Evolutionary conservation across 129 eudicot genomes (phyloP).

Genomic region (Pulicaria dysenterica): DNA sequence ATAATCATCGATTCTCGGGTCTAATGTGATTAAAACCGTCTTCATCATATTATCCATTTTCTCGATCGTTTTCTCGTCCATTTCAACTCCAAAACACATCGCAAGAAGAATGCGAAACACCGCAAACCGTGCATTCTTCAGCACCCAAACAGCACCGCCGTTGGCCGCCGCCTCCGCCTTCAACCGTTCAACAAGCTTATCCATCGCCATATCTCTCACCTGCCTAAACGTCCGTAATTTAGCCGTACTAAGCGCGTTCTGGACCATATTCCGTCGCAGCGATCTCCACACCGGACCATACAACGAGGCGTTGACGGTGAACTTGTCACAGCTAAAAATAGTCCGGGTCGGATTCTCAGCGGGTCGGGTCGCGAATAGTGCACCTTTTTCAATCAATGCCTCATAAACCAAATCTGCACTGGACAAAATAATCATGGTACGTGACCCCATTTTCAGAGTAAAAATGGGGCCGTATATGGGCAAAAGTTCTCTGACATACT

Average conservation of each 20-base stretch:
- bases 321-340: conserved; percentile 71
- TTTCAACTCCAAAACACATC: conserved; percentile 81
- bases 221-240: conserved; percentile 46
- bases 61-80: conserved; percentile 64
- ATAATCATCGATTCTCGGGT: conserved; percentile 74
- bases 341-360: conserved; percentile 68
- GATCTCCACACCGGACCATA: conserved; percentile 90
- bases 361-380: conserved; percentile 63
- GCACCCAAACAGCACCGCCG: conserved; percentile 67
- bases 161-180: conserved; percentile 52
- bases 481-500: conserved; percentile 53
- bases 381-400: conserved; percentile 62
- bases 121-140: conserved; percentile 66
- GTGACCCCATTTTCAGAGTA: conserved; percentile 67
- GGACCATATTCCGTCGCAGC: conserved; percentile 73
- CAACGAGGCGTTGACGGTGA: conserved; percentile 72
- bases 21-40: conserved; percentile 53
- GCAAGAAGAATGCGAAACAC: conserved; percentile 61
- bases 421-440: conserved; percentile 66
- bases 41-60: conserved; percentile 74
- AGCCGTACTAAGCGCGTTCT: conserved; percentile 55
- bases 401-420: conserved; percentile 56
- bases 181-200: conserved; percentile 46
- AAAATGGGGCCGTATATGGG: conserved; percentile 75
- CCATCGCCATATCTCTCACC: conserved; percentile 60